Base-by-base conservation (phyloP, 768 basidiomycete species). In the Auricularia cornea region DNA sequence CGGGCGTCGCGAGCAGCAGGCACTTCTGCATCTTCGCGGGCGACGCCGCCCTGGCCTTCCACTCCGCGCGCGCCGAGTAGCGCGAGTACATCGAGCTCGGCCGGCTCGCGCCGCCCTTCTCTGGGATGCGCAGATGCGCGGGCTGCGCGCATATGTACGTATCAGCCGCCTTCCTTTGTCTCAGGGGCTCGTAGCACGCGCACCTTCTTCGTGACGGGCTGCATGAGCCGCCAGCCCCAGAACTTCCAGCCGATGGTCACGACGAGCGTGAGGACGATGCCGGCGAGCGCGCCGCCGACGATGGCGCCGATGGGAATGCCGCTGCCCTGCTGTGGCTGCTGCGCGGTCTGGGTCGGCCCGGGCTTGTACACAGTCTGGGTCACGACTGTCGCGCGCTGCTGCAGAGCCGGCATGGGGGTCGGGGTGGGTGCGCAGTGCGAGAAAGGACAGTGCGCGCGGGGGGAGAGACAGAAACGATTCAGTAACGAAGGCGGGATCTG, bases 241-340 rank as follows among this genome's bases (percentile, higher is more conserved):
- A 72, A 78, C 48, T 76, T 69, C 82, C 83, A 85, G 26, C 72
- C 73, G 44, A 79, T 63, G 8, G 78, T 77, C 3, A 75, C 69
- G 6, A 73, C 68, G 20, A 84, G 62, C 4, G 81, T 83, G 12
- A 86, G 72, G 8, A 77, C 60, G 32, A 78, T 74, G 26, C 85
- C 85, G 0, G 74, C 84, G 2, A 69, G 74, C 0, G 77, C 72
- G 10, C 84, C 84, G 5, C 83, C 83, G 5, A 74, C 80, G 64
- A 86, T 81, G 12, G 81, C 79, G 12, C 70, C 79, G 11, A 84
- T 69, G 8, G 84, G 84, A 6, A 84, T 65, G 38, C 67, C 26
- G 0, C 68, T 30, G 28, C 31, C 35, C 5, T 26, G 59, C 1
- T 51, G 44, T 33, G 11, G 56, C 30, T 18, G 44, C 4, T 59